Base-by-base conservation (phyloP, 208 protist species). In the Angomonas ambiguus region DNA sequence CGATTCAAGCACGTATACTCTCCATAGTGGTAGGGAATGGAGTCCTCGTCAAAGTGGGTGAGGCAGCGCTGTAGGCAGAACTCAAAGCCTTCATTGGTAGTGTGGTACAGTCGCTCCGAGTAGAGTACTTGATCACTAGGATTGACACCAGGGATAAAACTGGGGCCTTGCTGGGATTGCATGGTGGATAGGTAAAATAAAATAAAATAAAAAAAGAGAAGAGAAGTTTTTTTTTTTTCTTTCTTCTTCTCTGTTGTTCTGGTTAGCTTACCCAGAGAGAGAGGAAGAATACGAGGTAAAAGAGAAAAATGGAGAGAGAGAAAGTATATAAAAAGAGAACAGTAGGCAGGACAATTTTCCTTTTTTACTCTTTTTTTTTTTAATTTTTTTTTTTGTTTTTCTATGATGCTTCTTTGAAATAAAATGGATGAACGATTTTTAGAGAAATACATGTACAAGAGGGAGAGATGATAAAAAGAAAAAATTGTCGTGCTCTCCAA, bases 1-100 rank as follows among this genome's bases (percentile, higher is more conserved):
- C 88, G 85, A 28, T 90, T 79, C 0, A 91, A 53, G 62, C 88
- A 94, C 18, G 88, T 42, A 66, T 92, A 88, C 72, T 94, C 88
- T 32, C 88, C 83, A 10, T 76, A 76, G 65, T 89, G 79, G 66
- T 94, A 85, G 16, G 88, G 88, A 41, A 94, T 79, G n/a, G 83
- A 82, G 34, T 94, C 88, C 38, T 90, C 83, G 30, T 70, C 79
- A 67, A 79, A 92, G 73, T 91, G 88, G 0, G 83, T 92, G 62
- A 92, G 77, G 72, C 85, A 92, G 55, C 69, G 61, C 20, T 42
- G 31, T 0, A 73, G 34, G 60, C 88, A 94, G 72, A 85, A 83
- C 38, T 62, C 27, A 62, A 91, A 92, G 38, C 82, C 82, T 53
- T 91, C 77, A 34, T 87, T 31, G 48, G 45, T 69, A 35, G 91